Evolutionary conservation across 164 flowering plant species (phyloP).

Genomic region (Akebia trifoliata): DNA sequence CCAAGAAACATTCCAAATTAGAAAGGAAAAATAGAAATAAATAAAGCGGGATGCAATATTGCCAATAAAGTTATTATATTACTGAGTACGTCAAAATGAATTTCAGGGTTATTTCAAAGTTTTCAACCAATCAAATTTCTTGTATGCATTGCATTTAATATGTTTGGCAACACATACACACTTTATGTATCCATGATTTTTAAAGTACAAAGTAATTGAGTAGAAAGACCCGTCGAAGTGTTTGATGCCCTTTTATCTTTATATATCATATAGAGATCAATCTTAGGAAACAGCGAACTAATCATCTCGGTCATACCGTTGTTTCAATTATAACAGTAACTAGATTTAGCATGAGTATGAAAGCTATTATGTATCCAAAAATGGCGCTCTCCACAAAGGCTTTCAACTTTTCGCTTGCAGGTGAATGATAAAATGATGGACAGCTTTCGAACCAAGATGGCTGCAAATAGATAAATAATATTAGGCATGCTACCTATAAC

Average conservation of each 20-base stretch:
- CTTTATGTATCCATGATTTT: too few species aligned
- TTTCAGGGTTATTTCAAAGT: too few species aligned
- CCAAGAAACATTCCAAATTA: constrained; percentile 11
- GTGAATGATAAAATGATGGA: constrained; percentile 62
- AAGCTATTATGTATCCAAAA: constrained; percentile 66
- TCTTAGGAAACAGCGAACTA: not conserved
- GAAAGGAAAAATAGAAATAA: not conserved
- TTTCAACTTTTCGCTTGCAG: constrained; percentile 54
- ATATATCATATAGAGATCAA: not conserved
- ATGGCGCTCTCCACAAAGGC: constrained; percentile 60
- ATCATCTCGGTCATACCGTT: constrained; percentile 49
- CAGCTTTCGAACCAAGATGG: constrained; percentile 60
- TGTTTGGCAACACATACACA: too few species aligned
- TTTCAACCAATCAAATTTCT: too few species aligned
- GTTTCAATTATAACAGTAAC: constrained; percentile 84
- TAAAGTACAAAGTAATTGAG: too few species aligned
- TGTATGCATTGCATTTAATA: too few species aligned
- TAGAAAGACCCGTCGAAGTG: not conserved
- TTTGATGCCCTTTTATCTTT: not conserved
- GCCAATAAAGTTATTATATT: too few species aligned
- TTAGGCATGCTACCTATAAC: not conserved
- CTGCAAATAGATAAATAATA: constrained; percentile 40
- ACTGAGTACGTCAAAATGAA: too few species aligned
- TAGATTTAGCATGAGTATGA: constrained; percentile 66
- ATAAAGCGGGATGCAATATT: not conserved